Evolutionary conservation across 352 stramenopile genomes (phyloP), one percentile per base, ranked within the genome.

Genomic region (Globisporangium lucens): DNA sequence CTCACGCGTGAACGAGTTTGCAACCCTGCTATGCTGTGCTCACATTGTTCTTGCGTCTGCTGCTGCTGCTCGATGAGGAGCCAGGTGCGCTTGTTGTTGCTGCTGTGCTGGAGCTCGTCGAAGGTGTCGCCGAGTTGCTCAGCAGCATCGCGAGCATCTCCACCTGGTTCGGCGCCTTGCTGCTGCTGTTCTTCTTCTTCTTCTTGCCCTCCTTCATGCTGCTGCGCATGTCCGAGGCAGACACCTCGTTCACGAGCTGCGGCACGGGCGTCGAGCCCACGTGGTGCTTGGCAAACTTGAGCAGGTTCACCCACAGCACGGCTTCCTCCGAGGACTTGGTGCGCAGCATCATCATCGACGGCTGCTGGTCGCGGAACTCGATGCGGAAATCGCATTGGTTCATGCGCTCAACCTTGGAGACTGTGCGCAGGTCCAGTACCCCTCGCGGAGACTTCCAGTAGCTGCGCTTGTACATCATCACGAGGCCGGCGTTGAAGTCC

Each of bases 381-480:
- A 94, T 35, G 36, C 82, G 85, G 56, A 94, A 85, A 71, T 92
- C 86, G 2, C 72, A 69, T 30, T 82, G 79, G 63, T 85, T 91
- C 77, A 94, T 90, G 62, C 79, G 82, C 63, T 89, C 80, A 43
- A 94, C 69, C 63, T 78, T 77, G 1, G 75, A 71, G 27, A 92
- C 81, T 20, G 76, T 79, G 22, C 82, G 79, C 55, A 94, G 63
- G 60, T 94, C 86, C n/a, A 94, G 60, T n/a, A 82, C 73, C 6
- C 86, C 86, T 38, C 85, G 80, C n/a, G 75, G 75, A 9, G 77
- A 78, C 73, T 91, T 93, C 86, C 86, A 94, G 74, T 93, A 94
- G 72, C 84, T 94, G 41, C 86, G 83, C 63, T 93, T 91, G 76
- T 89, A 94, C 75, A 94, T 87, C 68, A 85, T 78, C 56, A 91